Evolutionary conservation across 1,139 yeast species (phyloP).

Genomic region (Yamadazyma atmosphaerica): DNA sequence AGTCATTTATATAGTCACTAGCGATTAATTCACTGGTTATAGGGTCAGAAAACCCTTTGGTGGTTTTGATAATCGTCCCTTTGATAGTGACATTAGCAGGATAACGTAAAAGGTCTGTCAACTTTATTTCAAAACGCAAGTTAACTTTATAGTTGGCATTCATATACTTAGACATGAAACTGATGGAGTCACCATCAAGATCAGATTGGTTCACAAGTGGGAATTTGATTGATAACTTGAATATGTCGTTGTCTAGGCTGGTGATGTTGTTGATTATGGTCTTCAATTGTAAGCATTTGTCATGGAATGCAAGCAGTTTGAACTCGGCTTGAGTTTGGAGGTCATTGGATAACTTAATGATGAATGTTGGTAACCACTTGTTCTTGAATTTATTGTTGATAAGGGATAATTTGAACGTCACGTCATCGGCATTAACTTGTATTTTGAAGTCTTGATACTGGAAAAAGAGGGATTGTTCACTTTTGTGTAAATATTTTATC

Average conservation of each 20-base stretch:
- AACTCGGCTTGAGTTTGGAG: neutral
- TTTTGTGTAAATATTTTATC: slow-evolving; percentile 17
- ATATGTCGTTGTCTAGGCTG: slow-evolving; percentile 28
- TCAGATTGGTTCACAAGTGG: slow-evolving; percentile 20
- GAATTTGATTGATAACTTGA: slow-evolving; percentile 27
- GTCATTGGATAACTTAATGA: slow-evolving; percentile 5
- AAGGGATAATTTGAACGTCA: slow-evolving; percentile 4
- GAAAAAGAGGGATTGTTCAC: slow-evolving; percentile 13
- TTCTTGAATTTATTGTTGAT: slow-evolving; percentile 11
- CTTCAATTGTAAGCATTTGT: slow-evolving; percentile 20
- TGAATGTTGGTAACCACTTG: slow-evolving; percentile 10
- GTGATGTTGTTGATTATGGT: slow-evolving; percentile 15
- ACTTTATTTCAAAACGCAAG: neutral
- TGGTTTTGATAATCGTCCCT: neutral
- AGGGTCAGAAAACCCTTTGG: neutral
- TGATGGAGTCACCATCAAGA: slow-evolving; percentile 3
- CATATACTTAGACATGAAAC: slow-evolving; percentile 14
- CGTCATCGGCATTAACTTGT: slow-evolving; percentile 4
- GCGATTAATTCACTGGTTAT: slow-evolving; percentile 1
- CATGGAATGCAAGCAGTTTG: slow-evolving; percentile 1
- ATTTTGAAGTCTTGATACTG: slow-evolving; percentile 12
- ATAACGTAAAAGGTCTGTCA: neutral
- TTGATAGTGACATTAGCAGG: neutral
- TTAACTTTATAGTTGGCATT: slow-evolving; percentile 1
- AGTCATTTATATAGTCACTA: neutral